Evolutionary conservation across 225 moss, liverwort and hornwort genomes (phyloP), one percentile per base, ranked within the genome.

Genomic region (Anthoceros angustus): DNA sequence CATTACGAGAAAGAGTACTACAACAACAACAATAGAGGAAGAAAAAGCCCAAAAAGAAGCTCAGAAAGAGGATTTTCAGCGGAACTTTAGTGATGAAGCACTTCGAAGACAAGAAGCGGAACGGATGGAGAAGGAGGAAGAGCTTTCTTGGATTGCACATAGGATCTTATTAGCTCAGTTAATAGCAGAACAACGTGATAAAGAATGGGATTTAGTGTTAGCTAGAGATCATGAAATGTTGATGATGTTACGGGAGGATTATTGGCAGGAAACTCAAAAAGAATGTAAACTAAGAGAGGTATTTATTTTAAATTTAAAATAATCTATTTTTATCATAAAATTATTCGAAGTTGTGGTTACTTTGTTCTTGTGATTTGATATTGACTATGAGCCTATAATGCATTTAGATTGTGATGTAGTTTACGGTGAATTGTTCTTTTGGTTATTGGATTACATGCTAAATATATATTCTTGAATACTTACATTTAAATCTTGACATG

Each of bases 171-270:
- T 55, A 55, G 18, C 18, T 5, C 55, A 55, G 14, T 0, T 18
- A 20, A 15, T 55, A 55, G 55, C 18, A 18, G 55, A 15, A 55
- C 55, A 20, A 55, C 55, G 55, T 2, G 55, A 55, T 55, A 55
- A 55, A 55, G 55, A 55, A 15, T 55, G 55, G 55, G 55, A 55
- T 15, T 20, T 55, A 15, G 55, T 55, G 18, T 55, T 55, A 55
- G 55, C 55, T 55, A 9, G 55, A 20, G 55, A 55, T 55, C 55
- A 55, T 20, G 55, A 55, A 23, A 15, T 55, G 55, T 12, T 55
- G 14, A 55, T 15, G 55, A 55, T 55, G 55, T 18, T 55, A 5
- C 55, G 55, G 6, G 55, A 55, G n/a, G 55, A 55, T 55, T 55
- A 9, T 55, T 55, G 55, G 55, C n/a, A 55, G 14, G 55, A 55